phyloP scores from a whole-genome alignment of 257 asterid species.

The Jacaranda mimosifolia region DNA sequence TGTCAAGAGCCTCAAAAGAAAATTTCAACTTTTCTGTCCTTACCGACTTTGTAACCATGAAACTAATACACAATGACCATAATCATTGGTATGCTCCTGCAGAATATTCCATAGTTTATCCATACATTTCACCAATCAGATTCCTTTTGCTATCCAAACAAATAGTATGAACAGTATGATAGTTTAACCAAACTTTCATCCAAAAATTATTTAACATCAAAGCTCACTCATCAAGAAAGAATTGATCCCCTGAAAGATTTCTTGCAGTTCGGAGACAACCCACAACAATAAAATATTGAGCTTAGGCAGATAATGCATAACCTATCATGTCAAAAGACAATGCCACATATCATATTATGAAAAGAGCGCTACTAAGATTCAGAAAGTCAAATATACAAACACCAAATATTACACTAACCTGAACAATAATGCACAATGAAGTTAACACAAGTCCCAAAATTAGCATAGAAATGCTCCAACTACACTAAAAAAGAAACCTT shows the following conservation, averaged over 20 bases:
- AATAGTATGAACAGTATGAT: neutral
- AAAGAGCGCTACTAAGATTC: too few relatives aligned
- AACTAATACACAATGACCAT: neutral
- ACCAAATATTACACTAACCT: neutral
- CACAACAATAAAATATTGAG: too few relatives aligned
- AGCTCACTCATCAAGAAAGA: conserved; percentile 20
- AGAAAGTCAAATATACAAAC: too few relatives aligned
- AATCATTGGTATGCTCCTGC: neutral
- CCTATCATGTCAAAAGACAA: too few relatives aligned
- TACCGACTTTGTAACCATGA: neutral
- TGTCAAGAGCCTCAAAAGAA: neutral
- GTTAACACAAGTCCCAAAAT: neutral
- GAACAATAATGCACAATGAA: neutral
- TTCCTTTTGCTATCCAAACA: conserved; percentile 2
- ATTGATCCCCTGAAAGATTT: neutral
- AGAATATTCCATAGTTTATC: neutral
- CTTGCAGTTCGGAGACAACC: too few relatives aligned
- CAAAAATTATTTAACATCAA: conserved; percentile 6
- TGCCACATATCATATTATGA: too few relatives aligned
- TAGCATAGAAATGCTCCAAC: too few relatives aligned
- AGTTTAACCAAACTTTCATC: conserved; percentile 1
- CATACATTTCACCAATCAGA: neutral
- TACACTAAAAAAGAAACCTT: too few relatives aligned
- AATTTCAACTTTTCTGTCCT: neutral
- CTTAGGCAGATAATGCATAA: too few relatives aligned